A percentile compares a stretch with the other conserved stretches of the same genome.
phyloP scores from a whole-genome alignment of 1,284 basidiomycete species.

The Ganoderma leucocontextum region DNA sequence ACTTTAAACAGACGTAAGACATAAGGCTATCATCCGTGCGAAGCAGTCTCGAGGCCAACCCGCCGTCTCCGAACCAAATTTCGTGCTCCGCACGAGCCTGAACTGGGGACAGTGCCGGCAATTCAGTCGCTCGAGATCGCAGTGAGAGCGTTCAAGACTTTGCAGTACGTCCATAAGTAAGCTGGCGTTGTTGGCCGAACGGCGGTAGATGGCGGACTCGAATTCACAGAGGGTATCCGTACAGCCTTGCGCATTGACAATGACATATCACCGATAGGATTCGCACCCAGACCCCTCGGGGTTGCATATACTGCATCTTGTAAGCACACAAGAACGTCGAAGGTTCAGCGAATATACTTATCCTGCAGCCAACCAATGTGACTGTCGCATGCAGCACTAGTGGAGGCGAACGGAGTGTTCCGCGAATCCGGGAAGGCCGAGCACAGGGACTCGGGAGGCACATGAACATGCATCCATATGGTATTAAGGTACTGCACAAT shows the following conservation, averaged over 20 bases:
- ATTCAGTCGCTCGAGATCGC: neutral
- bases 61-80: too few relatives aligned
- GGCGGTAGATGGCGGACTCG: neutral
- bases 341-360: neutral
- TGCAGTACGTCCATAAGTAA: neutral
- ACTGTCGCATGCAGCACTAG: too few relatives aligned
- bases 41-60: neutral
- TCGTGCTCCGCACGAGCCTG: neutral
- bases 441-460: neutral
- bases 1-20: too few relatives aligned
- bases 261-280: conserved; percentile 22
- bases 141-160: neutral
- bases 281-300: neutral
- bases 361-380: conserved; percentile 3
- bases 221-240: neutral
- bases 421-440: conserved; percentile 6
- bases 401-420: too few relatives aligned
- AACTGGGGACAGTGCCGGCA: neutral
- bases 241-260: conserved; percentile 2
- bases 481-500: conserved; percentile 2
- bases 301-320: neutral
- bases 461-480: neutral
- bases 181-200: neutral
- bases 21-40: too few relatives aligned
- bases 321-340: neutral